A percentile compares a stretch with the other conserved stretches of the same genome.
Evolutionary conservation across 306 rosid species (phyloP).

Genomic region (Citrullus colocynthis): DNA sequence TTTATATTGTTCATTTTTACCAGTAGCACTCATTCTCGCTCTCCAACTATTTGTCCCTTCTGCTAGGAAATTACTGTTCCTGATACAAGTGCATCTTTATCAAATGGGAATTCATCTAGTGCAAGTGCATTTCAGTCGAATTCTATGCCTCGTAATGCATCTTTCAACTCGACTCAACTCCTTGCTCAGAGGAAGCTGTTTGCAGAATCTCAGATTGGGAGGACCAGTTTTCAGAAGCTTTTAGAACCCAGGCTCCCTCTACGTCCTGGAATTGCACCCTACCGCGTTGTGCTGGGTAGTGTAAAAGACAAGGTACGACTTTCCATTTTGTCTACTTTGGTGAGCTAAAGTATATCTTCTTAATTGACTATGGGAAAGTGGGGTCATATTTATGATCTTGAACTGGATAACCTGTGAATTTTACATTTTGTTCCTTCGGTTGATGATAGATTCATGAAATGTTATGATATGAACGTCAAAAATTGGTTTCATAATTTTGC

Average conservation of each 20-base stretch:
- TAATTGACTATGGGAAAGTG: conserved; percentile 4
- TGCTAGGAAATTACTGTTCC: conserved; percentile 1
- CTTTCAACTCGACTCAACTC: conserved; percentile 41
- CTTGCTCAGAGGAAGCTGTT: conserved; percentile 45
- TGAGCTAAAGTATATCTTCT: neutral
- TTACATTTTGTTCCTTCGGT: neutral
- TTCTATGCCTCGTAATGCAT: conserved; percentile 18
- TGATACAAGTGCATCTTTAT: conserved; percentile 7
- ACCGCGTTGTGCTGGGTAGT: conserved; percentile 70
- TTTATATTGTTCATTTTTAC: conserved; percentile 1
- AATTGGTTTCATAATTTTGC: neutral
- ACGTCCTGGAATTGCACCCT: conserved; percentile 68
- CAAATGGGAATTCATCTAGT: conserved; percentile 26
- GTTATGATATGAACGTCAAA: neutral
- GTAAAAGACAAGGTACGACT: conserved; percentile 66
- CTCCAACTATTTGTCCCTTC: conserved; percentile 6
- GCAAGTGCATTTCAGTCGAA: conserved; percentile 22
- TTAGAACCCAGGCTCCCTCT: conserved; percentile 69
- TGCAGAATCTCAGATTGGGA: conserved; percentile 55
- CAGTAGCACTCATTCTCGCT: neutral
- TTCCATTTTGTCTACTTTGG: conserved; percentile 3
- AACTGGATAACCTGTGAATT: neutral
- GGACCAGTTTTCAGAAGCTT: conserved; percentile 80
- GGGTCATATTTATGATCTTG: neutral
- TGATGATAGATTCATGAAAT: neutral